These are phyloP conservation scores for Naganishia sp. DNA, from an alignment of 1,284 basidiomycete species.

Conservation along the genomic window DNA sequence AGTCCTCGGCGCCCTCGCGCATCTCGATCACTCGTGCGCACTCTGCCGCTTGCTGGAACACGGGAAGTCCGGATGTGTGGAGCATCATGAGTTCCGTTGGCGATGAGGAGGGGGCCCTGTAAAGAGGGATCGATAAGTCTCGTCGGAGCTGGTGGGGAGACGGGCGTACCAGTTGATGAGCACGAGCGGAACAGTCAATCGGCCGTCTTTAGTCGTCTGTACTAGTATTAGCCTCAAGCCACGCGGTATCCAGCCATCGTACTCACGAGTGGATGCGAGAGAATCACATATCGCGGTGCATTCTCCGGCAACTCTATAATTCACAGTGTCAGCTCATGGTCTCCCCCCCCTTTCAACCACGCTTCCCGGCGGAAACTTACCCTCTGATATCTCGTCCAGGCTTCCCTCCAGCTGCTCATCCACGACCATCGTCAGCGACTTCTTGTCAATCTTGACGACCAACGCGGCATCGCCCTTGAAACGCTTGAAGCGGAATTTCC, in stretches of 20 bases:
- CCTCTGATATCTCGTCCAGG: conserved; percentile 81
- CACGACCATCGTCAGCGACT: conserved; percentile 73
- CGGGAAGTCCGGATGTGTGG: conserved; percentile 75
- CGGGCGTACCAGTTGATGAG: conserved; percentile 73
- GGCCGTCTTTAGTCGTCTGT: conserved; percentile 72
- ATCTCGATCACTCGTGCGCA: conserved; percentile 64
- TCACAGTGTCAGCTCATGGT: background rate
- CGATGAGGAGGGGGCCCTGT: conserved; percentile 63
- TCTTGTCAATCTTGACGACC: conserved; percentile 79
- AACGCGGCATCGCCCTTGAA: conserved; percentile 72
- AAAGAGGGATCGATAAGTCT: conserved; percentile 22
- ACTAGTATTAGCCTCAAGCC: background rate
- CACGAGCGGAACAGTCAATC: conserved; percentile 78
- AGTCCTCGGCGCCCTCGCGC: conserved; percentile 72
- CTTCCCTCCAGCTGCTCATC: conserved; percentile 73
- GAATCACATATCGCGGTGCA: conserved; percentile 80
- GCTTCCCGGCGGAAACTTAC: conserved; percentile 53
- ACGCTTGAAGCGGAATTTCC: conserved; percentile 79
- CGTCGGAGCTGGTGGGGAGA: background rate
- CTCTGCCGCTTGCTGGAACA: conserved; percentile 68
- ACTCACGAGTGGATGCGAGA: conserved; percentile 71
- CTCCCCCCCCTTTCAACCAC: too few relatives aligned
- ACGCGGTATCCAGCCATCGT: background rate
- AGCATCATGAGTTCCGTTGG: conserved; percentile 76
- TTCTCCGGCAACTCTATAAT: conserved; percentile 81